phyloP scores from a whole-genome alignment of 2,329 filamentous ascomycete species.

The Aspergillus caelatus region DNA sequence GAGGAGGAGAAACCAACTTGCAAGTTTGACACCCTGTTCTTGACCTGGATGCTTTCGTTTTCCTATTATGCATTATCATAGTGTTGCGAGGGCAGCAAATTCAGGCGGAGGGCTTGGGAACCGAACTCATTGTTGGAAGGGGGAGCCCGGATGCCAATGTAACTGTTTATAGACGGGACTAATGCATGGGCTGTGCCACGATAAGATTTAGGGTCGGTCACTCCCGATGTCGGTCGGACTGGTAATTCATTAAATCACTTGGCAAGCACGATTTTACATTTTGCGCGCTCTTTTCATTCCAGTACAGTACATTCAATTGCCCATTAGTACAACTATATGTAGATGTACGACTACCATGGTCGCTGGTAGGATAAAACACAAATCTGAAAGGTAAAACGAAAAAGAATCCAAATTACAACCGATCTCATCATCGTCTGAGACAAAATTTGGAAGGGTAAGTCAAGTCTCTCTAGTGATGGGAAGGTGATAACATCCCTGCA shows the following conservation, averaged over 20 bases:
- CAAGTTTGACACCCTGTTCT: slow-evolving; percentile 54
- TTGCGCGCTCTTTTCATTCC: not conserved
- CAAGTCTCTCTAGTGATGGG: slow-evolving; percentile 6
- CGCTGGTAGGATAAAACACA: not conserved
- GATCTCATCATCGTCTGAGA: slow-evolving; percentile 12
- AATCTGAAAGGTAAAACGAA: not conserved
- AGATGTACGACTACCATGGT: slow-evolving; percentile 1
- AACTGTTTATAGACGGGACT: not conserved
- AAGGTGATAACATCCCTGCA: not conserved
- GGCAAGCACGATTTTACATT: not conserved
- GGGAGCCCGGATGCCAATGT: not conserved
- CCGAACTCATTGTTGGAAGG: not conserved
- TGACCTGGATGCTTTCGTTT: slow-evolving; percentile 1
- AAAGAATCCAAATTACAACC: slow-evolving; percentile 17
- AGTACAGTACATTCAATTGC: not conserved
- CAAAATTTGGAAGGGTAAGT: not conserved
- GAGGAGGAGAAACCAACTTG: slow-evolving; percentile 49
- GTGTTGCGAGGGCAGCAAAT: not conserved
- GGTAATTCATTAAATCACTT: not conserved
- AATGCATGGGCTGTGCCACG: not conserved
- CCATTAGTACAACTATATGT: slow-evolving; percentile 1
- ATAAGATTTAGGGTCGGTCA: not conserved
- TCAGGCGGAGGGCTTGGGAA: not conserved
- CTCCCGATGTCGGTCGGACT: not conserved
- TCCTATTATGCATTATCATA: slow-evolving; percentile 1